Conservation (phyloP, 345 rosid species). For the Draba incana region DNA sequence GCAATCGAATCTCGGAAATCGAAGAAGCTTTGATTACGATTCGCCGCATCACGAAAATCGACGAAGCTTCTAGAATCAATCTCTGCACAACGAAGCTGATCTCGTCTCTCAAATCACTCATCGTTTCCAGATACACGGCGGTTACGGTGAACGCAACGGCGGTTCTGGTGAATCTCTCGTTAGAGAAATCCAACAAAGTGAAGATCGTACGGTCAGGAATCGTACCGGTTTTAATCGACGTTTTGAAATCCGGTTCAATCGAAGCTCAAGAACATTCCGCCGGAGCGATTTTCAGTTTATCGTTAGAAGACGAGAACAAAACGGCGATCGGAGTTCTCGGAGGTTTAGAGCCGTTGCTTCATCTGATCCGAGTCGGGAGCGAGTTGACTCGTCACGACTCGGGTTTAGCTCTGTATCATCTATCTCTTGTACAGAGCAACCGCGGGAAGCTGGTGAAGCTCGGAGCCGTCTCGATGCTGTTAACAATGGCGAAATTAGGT, state of each 20-base stretch:
- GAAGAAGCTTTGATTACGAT: slow-evolving; percentile 67
- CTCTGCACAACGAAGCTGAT: slow-evolving; percentile 65
- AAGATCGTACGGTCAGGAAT: slow-evolving; percentile 88
- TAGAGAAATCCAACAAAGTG: slow-evolving; percentile 69
- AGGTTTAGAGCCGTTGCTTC: slow-evolving; percentile 73
- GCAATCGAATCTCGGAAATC: slow-evolving; percentile 50
- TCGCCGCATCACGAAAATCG: slow-evolving; percentile 58
- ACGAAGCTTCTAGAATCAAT: slow-evolving; percentile 49
- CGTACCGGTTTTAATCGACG: slow-evolving; percentile 68
- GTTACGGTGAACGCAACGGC: slow-evolving; percentile 80
- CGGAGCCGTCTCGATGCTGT: slow-evolving; percentile 63
- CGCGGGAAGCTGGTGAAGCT: slow-evolving; percentile 60
- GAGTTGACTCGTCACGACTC: slow-evolving; percentile 78
- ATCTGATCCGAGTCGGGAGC: slow-evolving; percentile 57
- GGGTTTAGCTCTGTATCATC: slow-evolving; percentile 80
- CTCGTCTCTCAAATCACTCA: slow-evolving; percentile 51
- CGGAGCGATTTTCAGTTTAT: slow-evolving; percentile 78
- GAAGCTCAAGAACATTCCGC: slow-evolving; percentile 86
- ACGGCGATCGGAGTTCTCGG: slow-evolving; percentile 89
- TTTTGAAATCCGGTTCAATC: slow-evolving; percentile 62
- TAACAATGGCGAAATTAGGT: slow-evolving; percentile 62
- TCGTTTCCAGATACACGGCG: slow-evolving; percentile 57
- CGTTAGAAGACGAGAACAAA: slow-evolving; percentile 77
- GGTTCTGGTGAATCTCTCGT: slow-evolving; percentile 71
- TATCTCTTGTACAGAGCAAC: slow-evolving; percentile 71